Evolutionary conservation across 2,329 filamentous ascomycete genomes (phyloP).

Genomic region (Knufia petricola): DNA sequence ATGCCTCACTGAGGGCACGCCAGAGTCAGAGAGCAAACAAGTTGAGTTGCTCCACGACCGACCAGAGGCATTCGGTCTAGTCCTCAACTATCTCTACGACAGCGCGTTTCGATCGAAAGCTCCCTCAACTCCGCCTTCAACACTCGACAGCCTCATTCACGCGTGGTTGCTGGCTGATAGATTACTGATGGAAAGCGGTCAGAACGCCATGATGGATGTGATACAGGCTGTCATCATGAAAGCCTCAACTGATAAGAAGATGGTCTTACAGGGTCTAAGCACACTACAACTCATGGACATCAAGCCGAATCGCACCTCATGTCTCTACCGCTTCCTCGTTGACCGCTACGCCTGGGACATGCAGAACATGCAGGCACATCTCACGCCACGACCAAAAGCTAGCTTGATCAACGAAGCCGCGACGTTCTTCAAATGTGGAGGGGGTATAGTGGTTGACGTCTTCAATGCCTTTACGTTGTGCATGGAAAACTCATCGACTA

Average conservation of each 20-base stretch:
- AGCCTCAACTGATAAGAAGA: neutral
- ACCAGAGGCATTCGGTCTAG: conserved; percentile 31
- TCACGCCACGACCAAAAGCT: too few species aligned
- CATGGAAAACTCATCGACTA: neutral
- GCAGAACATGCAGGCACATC: too few species aligned
- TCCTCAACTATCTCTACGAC: neutral
- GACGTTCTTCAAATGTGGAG: neutral
- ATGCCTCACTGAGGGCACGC: neutral
- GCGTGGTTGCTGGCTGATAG: neutral
- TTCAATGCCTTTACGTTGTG: neutral
- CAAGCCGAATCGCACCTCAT: too few species aligned
- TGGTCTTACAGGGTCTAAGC: neutral
- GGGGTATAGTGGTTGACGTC: neutral
- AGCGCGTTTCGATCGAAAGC: neutral
- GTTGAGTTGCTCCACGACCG: conserved; percentile 41
- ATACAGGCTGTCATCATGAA: neutral
- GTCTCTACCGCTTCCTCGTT: too few species aligned
- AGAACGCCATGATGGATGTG: conserved; percentile 1
- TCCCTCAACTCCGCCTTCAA: neutral
- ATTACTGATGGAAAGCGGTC: neutral
- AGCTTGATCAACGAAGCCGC: too few species aligned
- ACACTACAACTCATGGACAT: neutral
- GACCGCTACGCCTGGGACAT: too few species aligned
- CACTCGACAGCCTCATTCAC: neutral
- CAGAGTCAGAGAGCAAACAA: conserved; percentile 32